Evolutionary conservation across 108 stramenopile species (phyloP), one percentile per base, ranked within the genome.

Genomic region (Skeletonema menzelii): DNA sequence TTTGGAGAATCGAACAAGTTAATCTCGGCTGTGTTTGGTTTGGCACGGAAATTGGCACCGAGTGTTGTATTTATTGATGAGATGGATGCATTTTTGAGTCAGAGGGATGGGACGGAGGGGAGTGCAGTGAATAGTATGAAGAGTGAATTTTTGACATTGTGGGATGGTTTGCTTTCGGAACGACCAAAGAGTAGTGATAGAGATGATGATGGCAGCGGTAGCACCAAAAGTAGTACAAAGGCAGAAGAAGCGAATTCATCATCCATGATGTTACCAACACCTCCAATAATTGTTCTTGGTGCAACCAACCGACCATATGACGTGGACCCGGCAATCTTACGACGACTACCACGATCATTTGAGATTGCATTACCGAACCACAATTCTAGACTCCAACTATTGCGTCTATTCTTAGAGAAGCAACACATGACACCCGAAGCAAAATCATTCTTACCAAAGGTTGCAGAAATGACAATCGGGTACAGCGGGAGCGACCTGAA

Each of bases 31-130:
- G 89, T 94, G 8, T 99, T 99, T 80, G 76, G 83, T 34, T 70
- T 99, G 72, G 97, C 97, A 10, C 70, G 82, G 49, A 98, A 98
- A 69, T 75, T 99, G 55, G 85, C 95, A 8, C 99, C 99, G 3
- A 88, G 88, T 62, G 88, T 99, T 27, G 87, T 99, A 20, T 99
- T 99, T 73, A 95, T 99, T 35, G 99, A 98, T 77, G 99, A 99
- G 81, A 87, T 99, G 37, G 98, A 99, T 79, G 89, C 95, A 17
- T 95, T 98, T 69, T 69, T 99, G 47, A 69, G 77, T 67, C 87
- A 83, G 55, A 82, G 97, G 3, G 91, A 87, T 66, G 80, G 82
- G 4, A 79, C 77, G 12, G 95, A 91, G 75, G 81, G 84, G n/a
- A 78, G 87, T 53, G 95, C 92, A 31, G 75, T 88, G 15, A 83